Evolutionary conservation across 306 rosid species (phyloP), one percentile per base, ranked within the genome.

Genomic region (Rubus parviflorus): DNA sequence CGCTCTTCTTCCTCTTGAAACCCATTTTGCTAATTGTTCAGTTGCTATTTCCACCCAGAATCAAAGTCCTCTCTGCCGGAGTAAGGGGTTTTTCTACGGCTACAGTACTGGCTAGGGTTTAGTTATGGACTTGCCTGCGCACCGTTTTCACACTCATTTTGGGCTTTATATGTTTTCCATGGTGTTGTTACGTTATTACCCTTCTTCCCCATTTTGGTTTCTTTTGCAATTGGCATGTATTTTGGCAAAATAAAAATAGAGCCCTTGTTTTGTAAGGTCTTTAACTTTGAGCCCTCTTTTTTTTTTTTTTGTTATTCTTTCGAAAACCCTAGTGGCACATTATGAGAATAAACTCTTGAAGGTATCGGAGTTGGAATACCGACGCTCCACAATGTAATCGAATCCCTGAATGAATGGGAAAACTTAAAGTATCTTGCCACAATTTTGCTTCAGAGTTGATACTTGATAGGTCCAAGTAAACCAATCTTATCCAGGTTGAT

Each of bases 1-100:
- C 81, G 73, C 56, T 80, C 79, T 77, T 82, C 81, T 75, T 89
- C 81, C 91, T 81, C 88, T 88, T 90, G 35, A 43, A 37, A 10
- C 57, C 89, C 97, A 85, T 89, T 35, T 64, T 49, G n/a, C 4
- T 49, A 20, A 48, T n/a, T 67, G 7, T 3, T 16, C 6, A 6
- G 1, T 10, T 10, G 14, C 30, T 0, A 20, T 56, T n/a, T n/a
- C n/a, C n/a, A 7, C 11, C 58, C 1, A 52, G 35, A 9, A 37
- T 71, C 48, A 6, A 47, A 58, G 53, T 71, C 46, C n/a, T n/a
- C 4, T 35, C 63, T 0, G 40, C 30, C 48, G 8, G 58, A 53
- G 58, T 17, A 53, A 19, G 52, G 62, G 30, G 62, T 10, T 56
- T 56, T 20, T 56, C 23, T n/a, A 54, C 25, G 25, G 60, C 25